Base-by-base conservation (phyloP, 306 rosid genomes). In the Citrullus amarus region DNA sequence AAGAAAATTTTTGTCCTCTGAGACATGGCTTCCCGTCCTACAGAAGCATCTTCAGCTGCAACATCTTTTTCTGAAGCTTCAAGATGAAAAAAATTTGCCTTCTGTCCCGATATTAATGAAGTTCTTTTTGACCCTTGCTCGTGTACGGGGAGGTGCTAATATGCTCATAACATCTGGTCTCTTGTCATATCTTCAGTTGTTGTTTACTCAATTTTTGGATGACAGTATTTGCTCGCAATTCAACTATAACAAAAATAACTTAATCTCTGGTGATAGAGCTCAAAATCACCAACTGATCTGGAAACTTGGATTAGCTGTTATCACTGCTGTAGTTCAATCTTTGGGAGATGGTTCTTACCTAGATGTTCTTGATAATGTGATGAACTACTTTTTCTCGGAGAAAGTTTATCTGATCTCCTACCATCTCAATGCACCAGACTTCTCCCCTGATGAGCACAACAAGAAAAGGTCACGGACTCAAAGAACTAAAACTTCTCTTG, bases 241-340 rank as follows among this genome's bases (percentile, higher is more conserved):
- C 58, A 83, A 81, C 51, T 62, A 76, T 78, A 82, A 86, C 67
- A 43, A 63, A 50, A 84, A 85, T 77, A 54, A 60, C 51, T 79
- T 84, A 58, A 78, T 77, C 80, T 81, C 87, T 54, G 78, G 81
- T 56, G 90, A 83, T 38, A 87, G 82, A 80, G 61, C 81, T 58
- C 92, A 87, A 83, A 88, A 80, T 68, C 44, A 68, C 80, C 88
- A 78, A 63, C 86, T 87, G 80, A 87, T 95, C 22, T 95, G 98
- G 98, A 96, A 94, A 55, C 91, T 91, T 78, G 93, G 93, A 79
- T 86, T 91, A 82, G 92, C 96, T 77, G 92, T 95, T 85, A 86
- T 92, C 74, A 95, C 97, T 20, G 93, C 97, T 58, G 86, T 92
- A 86, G 87, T 95, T 87, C 89, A 89, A 81, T 95, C 98, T 79